Evolutionary conservation across 192 early-diverging fungal genomes (phyloP), one percentile per base, ranked within the genome.

Genomic region (Mortierella antarctica): DNA sequence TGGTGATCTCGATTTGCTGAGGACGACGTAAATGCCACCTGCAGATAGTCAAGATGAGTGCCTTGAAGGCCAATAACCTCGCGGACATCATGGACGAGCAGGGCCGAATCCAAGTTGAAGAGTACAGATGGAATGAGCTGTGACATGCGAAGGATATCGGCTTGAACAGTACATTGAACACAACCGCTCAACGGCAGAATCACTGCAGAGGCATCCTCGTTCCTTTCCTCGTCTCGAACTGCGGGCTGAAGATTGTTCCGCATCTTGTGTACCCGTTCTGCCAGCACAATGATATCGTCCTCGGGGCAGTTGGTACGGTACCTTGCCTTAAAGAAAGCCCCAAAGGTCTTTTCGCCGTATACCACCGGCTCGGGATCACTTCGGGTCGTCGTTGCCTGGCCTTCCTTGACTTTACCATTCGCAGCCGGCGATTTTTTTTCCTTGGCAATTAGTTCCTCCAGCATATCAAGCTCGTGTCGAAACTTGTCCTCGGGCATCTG

Each of bases 21-120:
- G 14, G 94, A 86, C 2, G 93, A 83, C 0, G 95, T 95, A 52
- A 96, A 87, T 10, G 96, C 97, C 56, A 85, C 73, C 17, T 91
- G 86, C 23, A 93, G 65, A 1, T 77, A 67, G 20, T 87, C 78
- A 44, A 87, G 70, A 0, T 60, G 60, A 11, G 89, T 79, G 4
- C 57, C 62, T 3, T 15, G 1, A 4, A 92, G 69, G 10, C 80
- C 77, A 15, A 90, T 67, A 41, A 62, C 48, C 17, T 67, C 13
- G 44, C 83, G 73, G 20, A 91, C 77, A 40, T 88, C 88, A 7
- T 73, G 47, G 0, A 84, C 85, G 9, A 88, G 69, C 21, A 95
- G 66, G 2, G 90, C 68, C 1, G 90, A 83, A 52, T 92, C 90
- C 39, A 95, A 57, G 10, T 89, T 86, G 52, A 77, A 71, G 47